Evolutionary conservation across 2,329 filamentous ascomycete genomes (phyloP).

Genomic region (Thielaviopsis ethacetica): DNA sequence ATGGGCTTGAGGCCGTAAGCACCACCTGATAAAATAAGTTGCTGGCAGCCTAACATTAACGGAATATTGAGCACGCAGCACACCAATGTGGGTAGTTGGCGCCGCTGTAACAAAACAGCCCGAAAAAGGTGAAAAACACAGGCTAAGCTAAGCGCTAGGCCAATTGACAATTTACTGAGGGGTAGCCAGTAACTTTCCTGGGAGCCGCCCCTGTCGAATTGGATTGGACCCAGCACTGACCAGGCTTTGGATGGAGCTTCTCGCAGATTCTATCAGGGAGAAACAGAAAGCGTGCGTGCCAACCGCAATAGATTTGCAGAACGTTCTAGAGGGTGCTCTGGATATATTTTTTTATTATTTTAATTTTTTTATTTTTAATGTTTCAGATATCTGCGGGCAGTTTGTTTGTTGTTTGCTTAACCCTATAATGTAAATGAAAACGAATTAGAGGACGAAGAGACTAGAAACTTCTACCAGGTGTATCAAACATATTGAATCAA

Average conservation of each 20-base stretch:
- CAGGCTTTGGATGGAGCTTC: neutral
- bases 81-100: neutral
- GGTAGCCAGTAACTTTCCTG: neutral
- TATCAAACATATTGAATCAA: too few species aligned
- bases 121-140: neutral
- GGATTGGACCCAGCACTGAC: neutral
- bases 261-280: neutral
- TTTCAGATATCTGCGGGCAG: neutral
- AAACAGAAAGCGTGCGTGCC: neutral
- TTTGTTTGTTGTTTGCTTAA: neutral
- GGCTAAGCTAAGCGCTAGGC: neutral
- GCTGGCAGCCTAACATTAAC: neutral
- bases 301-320: neutral
- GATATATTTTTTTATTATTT: neutral
- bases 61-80: neutral
- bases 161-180: neutral
- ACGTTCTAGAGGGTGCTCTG: neutral
- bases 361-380: neutral
- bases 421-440: neutral
- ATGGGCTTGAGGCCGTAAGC: too few species aligned
- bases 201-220: neutral
- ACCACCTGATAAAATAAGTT: too few species aligned
- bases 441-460: too few species aligned
- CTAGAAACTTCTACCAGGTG: neutral
- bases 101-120: neutral